Conservation (phyloP, 768 basidiomycete genomes). For the Dioszegia aurantiaca region DNA sequence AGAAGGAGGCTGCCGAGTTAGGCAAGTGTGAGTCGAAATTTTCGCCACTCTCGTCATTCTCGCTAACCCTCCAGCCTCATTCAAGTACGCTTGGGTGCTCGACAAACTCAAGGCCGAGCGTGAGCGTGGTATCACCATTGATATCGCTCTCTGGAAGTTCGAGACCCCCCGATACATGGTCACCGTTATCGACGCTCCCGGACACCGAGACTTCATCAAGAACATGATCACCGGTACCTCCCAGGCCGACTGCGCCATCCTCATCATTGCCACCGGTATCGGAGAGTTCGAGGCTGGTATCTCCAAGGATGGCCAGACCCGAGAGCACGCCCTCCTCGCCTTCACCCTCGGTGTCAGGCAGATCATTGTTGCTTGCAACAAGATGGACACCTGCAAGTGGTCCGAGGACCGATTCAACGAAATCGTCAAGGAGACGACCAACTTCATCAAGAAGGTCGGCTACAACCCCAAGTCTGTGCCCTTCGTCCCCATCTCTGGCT, state of each 20-base stretch:
- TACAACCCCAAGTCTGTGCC: conserved; percentile 99
- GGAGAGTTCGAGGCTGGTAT: conserved; percentile 99
- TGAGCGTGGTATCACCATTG: conserved; percentile 99
- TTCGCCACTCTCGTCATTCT: conserved; percentile 29
- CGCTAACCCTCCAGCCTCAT: conserved; percentile 45
- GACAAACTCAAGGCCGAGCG: conserved; percentile 99
- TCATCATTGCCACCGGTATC: conserved; percentile 98
- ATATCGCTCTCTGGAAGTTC: conserved; percentile 99
- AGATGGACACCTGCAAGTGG: conserved; percentile 99
- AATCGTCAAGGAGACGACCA: conserved; percentile 96
- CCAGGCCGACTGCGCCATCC: conserved; percentile 98
- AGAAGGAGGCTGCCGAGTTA: conserved; percentile 99
- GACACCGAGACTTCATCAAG: conserved; percentile 98
- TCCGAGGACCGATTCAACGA: conserved; percentile 99
- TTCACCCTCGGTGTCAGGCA: conserved; percentile 99
- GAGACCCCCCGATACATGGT: conserved; percentile 97
- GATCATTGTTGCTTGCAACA: conserved; percentile 91
- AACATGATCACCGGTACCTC: conserved; percentile 99
- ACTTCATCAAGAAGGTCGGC: conserved; percentile 99
- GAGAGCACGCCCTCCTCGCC: conserved; percentile 99
- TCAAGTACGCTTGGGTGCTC: conserved; percentile 88
- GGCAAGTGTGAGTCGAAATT: conserved; percentile 95
- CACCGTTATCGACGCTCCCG: conserved; percentile 92
- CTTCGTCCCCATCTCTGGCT: conserved; percentile 99
- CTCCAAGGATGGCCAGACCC: conserved; percentile 99